Conservation (phyloP, 2,329 filamentous ascomycete genomes). For the Albophoma yamanashiensis region DNA sequence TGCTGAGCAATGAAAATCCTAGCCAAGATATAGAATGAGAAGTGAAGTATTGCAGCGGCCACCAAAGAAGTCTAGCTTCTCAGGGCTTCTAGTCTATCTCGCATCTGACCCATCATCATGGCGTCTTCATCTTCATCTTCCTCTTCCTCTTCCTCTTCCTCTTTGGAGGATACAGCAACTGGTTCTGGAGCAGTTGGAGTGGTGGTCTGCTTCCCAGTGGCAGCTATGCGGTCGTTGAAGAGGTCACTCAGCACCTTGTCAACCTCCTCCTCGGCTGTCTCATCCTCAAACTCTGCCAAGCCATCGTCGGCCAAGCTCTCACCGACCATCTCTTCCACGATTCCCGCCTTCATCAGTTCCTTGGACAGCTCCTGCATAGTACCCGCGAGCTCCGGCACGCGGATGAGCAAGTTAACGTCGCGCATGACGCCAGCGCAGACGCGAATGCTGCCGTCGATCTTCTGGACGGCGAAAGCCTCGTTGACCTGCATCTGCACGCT, state of each 20-base stretch:
- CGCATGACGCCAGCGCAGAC: constrained; percentile 90
- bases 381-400: constrained; percentile 71
- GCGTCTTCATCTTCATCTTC: constrained; percentile 61
- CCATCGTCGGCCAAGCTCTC: constrained; percentile 72
- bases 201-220: constrained; percentile 21
- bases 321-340: constrained; percentile 95
- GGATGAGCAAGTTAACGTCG: constrained; percentile 79
- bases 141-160: constrained; percentile 43
- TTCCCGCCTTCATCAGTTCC: constrained; percentile 87
- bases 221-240: constrained; percentile 65
- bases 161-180: constrained; percentile 34
- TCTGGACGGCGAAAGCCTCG: constrained; percentile 88
- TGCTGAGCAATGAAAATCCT: too few relatives aligned
- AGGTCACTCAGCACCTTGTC: constrained; percentile 90
- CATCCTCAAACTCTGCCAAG: constrained; percentile 62
- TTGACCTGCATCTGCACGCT: constrained; percentile 96
- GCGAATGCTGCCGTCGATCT: constrained; percentile 86
- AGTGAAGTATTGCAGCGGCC: neutral
- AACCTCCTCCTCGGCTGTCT: constrained; percentile 68
- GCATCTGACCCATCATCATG: constrained; percentile 87
- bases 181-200: constrained; percentile 31
- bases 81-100: constrained; percentile 78
- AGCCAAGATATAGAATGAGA: too few relatives aligned
- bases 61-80: constrained; percentile 50
- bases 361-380: constrained; percentile 82